A percentile compares a stretch with the other conserved stretches of the same genome.
phyloP scores from a whole-genome alignment of 2,329 filamentous ascomycete species.

The Coccinonectria pachysandricola region DNA sequence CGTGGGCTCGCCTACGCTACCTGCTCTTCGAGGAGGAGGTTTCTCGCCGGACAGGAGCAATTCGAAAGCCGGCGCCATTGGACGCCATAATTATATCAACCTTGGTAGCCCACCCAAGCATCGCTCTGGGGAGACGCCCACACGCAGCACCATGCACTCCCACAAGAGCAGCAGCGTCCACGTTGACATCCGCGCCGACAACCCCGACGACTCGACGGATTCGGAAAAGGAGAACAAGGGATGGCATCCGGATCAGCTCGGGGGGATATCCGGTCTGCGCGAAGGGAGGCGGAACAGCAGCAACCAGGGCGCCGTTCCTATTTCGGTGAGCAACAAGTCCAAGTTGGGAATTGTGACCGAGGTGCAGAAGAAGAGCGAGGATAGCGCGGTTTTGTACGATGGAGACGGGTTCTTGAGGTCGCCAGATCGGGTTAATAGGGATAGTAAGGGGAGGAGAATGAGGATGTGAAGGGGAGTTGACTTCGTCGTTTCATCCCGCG shows the following conservation, averaged over 20 bases:
- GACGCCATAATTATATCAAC: constrained; percentile 36
- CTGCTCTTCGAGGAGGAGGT: constrained; percentile 27
- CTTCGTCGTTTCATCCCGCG: too few species aligned
- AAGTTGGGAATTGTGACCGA: constrained; percentile 19
- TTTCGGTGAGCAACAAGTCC: constrained; percentile 5
- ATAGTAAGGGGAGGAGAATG: constrained; percentile 14
- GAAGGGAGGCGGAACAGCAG: constrained; percentile 10
- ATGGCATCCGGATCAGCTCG: constrained; percentile 7
- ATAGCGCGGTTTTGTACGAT: constrained; percentile 35
- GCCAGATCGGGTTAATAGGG: constrained; percentile 28
- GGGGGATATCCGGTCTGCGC: constrained; percentile 8
- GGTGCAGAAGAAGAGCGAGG: constrained; percentile 21
- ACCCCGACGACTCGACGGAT: constrained; percentile 6
- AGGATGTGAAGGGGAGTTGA: constrained; percentile 22
- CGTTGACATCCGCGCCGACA: constrained; percentile 13
- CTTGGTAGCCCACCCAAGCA: constrained; percentile 29
- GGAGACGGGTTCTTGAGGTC: constrained; percentile 36
- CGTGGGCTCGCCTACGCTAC: constrained; percentile 29
- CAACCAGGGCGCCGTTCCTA: constrained; percentile 12
- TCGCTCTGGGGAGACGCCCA: too few species aligned
- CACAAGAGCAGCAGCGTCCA: constrained; percentile 8
- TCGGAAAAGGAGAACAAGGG: constrained; percentile 21
- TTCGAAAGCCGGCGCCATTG: constrained; percentile 22
- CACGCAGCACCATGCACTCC: too few species aligned
- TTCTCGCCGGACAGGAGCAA: constrained; percentile 25